phyloP scores from a whole-genome alignment of 2,329 filamentous ascomycete species.

The Penicillium sp. region DNA sequence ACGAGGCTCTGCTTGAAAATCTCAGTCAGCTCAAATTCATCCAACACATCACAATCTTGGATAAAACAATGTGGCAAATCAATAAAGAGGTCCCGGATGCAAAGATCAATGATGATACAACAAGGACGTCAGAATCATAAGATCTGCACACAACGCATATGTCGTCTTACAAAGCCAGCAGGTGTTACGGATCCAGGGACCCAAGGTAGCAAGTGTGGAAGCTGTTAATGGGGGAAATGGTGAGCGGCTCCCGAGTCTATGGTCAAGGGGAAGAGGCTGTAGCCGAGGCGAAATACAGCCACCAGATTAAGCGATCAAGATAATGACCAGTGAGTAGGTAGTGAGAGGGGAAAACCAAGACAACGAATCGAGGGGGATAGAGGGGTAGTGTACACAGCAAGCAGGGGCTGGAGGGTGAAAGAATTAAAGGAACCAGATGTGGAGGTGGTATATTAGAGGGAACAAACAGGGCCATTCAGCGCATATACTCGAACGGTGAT shows the following conservation, averaged over 20 bases:
- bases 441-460: conserved; percentile 1
- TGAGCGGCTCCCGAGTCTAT: background rate
- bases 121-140: conserved; percentile 3
- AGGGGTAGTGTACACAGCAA: background rate
- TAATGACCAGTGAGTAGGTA: conserved; percentile 14
- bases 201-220: background rate
- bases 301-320: background rate
- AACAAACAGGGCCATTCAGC: conserved; percentile 3
- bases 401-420: background rate
- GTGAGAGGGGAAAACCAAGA: background rate
- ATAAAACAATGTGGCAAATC: background rate
- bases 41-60: background rate
- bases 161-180: conserved; percentile 12
- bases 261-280: background rate
- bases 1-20: conserved; percentile 1
- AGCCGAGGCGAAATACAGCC: background rate
- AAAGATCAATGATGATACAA: conserved; percentile 7
- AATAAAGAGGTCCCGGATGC: background rate
- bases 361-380: background rate
- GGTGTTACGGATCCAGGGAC: conserved; percentile 9
- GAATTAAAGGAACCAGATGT: background rate
- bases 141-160: conserved; percentile 4
- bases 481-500: background rate
- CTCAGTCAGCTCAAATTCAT: conserved; percentile 5
- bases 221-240: background rate